Base-by-base conservation (phyloP, 23 red algal species). In the Gracilariopsis chorda region DNA sequence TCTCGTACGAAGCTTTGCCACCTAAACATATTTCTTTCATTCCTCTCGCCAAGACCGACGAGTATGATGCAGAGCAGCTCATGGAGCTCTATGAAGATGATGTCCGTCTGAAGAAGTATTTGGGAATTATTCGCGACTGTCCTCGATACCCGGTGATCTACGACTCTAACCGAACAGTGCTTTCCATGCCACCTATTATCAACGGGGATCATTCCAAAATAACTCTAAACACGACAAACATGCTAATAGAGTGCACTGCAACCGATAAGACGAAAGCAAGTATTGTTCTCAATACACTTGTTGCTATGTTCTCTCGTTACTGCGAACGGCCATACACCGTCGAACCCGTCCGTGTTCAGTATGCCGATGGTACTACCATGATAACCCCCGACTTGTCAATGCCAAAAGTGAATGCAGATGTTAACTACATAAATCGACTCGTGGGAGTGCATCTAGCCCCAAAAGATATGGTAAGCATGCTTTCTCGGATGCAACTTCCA, bases 191-290 rank as follows among this genome's bases (percentile, higher is more conserved):
- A 58, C 97, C 97, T 16, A 94, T 99, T 28, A 99, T 99, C 48
- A 99, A 99, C 52, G 97, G 97, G 20, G 97, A 99, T 51, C 88
- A 81, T 24, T 82, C 77, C 46, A 99, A 99, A 78, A 88, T 99
- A 33, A 92, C 87, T 3, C n/a, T 89, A 33, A 70, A 77, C 44
- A 99, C 97, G 23, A 87, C 23, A 43, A 99, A 99, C 43, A 96
- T 99, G 88, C 80, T 99, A 12, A 95, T 99, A 29, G 97, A 99
- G 53, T 99, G 97, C 84, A 99, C 97, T 3, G 97, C 90, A 44
- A 99, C 97, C 7, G 97, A 99, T 41, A 61, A 74, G 48, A 93
- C 83, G 34, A 99, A 99, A 48, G 91, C 93, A 9, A 82, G 80
- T 16, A 82, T 94, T 37, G 97, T 95, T 29, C 62, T 99, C 23